Evolutionary conservation across 345 rosid genomes (phyloP).

Genomic region (Rhizophora apiculata): DNA sequence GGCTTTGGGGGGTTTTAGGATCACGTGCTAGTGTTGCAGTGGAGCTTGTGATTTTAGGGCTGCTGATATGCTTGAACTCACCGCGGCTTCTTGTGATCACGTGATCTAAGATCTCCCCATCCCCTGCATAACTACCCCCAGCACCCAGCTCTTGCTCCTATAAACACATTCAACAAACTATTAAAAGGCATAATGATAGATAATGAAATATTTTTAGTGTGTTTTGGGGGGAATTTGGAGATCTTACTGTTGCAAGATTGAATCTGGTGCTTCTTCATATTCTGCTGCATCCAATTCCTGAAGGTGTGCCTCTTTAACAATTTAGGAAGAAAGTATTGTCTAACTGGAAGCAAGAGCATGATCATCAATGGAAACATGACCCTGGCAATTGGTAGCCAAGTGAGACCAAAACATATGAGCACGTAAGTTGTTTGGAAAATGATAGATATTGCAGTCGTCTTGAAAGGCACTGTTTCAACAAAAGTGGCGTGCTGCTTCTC

Average conservation of each 20-base stretch:
- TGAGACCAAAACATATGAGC: constrained; percentile 32
- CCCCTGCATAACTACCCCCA: constrained; percentile 20
- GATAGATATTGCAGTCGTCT: constrained; percentile 24
- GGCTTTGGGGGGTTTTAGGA: constrained; percentile 42
- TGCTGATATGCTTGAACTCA: constrained; percentile 29
- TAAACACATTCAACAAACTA: background rate
- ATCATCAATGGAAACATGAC: constrained; percentile 34
- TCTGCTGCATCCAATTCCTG: constrained; percentile 35
- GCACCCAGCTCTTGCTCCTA: constrained; percentile 27
- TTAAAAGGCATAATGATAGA: background rate
- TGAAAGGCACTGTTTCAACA: constrained; percentile 34
- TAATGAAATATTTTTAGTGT: background rate
- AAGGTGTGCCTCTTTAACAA: constrained; percentile 32
- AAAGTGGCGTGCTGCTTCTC: constrained; percentile 31
- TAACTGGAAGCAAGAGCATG: constrained; percentile 32
- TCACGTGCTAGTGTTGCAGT: constrained; percentile 55
- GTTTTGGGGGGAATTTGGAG: background rate
- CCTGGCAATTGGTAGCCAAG: constrained; percentile 35
- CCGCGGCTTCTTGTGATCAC: constrained; percentile 32
- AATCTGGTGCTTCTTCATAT: constrained; percentile 33
- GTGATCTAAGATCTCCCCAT: constrained; percentile 30
- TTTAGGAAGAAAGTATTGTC: constrained; percentile 30
- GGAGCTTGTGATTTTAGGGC: constrained; percentile 32
- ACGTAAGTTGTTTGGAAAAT: constrained; percentile 27
- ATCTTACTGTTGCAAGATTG: constrained; percentile 25